phyloP scores from a whole-genome alignment of 1,284 basidiomycete genomes.

The Fistulina hepatica region DNA sequence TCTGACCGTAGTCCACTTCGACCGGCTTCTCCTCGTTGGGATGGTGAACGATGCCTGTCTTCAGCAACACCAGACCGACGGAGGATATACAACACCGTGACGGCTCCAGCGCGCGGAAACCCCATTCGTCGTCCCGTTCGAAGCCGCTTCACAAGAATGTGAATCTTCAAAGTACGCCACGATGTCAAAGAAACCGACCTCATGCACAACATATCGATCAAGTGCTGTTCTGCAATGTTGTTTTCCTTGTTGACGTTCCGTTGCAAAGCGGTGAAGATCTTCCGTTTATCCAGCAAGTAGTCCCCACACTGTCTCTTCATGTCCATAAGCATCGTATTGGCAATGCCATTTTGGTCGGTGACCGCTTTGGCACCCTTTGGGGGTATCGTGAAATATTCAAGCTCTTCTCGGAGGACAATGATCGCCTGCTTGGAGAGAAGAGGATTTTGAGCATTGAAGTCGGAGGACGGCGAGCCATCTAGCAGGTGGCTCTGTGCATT shows the following conservation, averaged over 20 bases:
- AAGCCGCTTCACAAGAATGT: slow-evolving; percentile 61
- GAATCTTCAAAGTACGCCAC: slow-evolving; percentile 4
- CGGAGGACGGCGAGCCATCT: slow-evolving; percentile 46
- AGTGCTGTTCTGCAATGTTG: slow-evolving; percentile 96
- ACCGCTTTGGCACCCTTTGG: slow-evolving; percentile 50
- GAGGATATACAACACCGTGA: slow-evolving; percentile 95
- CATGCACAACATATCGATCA: slow-evolving; percentile 99
- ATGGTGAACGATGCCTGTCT: slow-evolving; percentile 87
- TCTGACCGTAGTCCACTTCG: slow-evolving; percentile 82
- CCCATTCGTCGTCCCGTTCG: slow-evolving; percentile 93
- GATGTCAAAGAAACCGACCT: slow-evolving; percentile 45
- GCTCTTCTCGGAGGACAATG: slow-evolving; percentile 94
- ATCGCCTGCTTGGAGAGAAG: slow-evolving; percentile 95
- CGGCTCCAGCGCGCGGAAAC: slow-evolving; percentile 92
- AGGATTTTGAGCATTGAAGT: slow-evolving; percentile 76
- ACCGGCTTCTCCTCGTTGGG: slow-evolving; percentile 55
- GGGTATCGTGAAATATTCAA: slow-evolving; percentile 97
- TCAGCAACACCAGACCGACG: slow-evolving; percentile 93
- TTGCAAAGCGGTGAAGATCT: slow-evolving; percentile 96
- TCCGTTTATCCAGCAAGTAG: slow-evolving; percentile 79
- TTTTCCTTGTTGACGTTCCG: slow-evolving; percentile 99
- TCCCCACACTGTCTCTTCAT: slow-evolving; percentile 80
- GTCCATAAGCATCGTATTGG: slow-evolving; percentile 65
- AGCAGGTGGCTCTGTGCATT: slow-evolving; percentile 72
- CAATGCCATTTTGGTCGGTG: slow-evolving; percentile 70